Percentiles rank a stretch among this genome's conserved stretches.
These are phyloP conservation scores for Wickerhamia fluorescens DNA, from an alignment of 805 yeast genomes.

Conservation along the genomic window DNA sequence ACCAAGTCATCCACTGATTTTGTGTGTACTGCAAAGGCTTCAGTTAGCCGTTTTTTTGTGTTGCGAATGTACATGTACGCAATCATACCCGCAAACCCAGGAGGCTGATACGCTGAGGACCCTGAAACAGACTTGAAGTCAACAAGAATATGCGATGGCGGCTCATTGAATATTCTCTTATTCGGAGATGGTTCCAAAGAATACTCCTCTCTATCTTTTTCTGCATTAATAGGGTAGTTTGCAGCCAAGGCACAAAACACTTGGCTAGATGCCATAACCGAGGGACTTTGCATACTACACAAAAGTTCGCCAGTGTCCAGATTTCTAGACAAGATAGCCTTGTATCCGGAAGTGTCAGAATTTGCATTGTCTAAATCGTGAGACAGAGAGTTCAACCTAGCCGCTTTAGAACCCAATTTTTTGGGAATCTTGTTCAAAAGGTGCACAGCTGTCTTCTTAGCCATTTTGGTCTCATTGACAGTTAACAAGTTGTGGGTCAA, in stretches of 20 bases:
- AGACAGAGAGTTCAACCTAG: constrained; percentile 32
- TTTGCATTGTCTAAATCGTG: constrained; percentile 33
- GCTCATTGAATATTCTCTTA: constrained; percentile 40
- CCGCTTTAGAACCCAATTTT: constrained; percentile 39
- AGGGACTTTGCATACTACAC: constrained; percentile 40
- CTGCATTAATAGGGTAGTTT: constrained; percentile 52
- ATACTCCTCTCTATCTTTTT: constrained; percentile 15
- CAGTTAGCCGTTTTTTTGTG: constrained; percentile 58
- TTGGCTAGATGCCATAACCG: constrained; percentile 60
- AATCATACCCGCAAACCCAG: constrained; percentile 62
- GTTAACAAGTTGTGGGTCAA: constrained; percentile 48
- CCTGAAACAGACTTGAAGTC: constrained; percentile 66
- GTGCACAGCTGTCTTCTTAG: constrained; percentile 45
- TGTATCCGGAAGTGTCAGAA: constrained; percentile 57
- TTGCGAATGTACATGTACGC: constrained; percentile 70
- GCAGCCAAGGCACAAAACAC: constrained; percentile 65
- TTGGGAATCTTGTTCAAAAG: constrained; percentile 56
- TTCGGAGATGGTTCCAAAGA: constrained; percentile 41
- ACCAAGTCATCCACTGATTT: constrained; percentile 49
- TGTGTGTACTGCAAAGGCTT: constrained; percentile 68
- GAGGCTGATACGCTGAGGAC: constrained; percentile 52
- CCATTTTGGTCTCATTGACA: constrained; percentile 39
- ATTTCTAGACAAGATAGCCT: constrained; percentile 62
- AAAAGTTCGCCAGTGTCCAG: constrained; percentile 51
- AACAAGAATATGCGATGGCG: constrained; percentile 63